Conservation (phyloP, 2,329 filamentous ascomycete species). For the Penicillium verrucosum region DNA sequence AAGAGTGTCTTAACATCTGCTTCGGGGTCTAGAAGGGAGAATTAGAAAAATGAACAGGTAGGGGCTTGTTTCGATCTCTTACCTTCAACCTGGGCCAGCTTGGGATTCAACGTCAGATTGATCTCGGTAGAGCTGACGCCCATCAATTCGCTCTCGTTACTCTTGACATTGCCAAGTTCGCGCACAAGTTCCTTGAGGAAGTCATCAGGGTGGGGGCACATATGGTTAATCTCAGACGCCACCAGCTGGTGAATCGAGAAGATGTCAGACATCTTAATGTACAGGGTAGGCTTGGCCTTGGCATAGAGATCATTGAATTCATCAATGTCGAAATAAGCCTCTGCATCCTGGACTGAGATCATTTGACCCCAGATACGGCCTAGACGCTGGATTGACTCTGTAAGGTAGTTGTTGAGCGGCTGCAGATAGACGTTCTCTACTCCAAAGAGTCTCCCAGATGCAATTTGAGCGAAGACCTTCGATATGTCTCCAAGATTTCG, state of each 20-base stretch:
- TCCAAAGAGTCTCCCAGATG: slow-evolving; percentile 83
- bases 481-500: slow-evolving; percentile 85
- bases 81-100: slow-evolving; percentile 79
- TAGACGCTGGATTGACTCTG: slow-evolving; percentile 77
- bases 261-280: slow-evolving; percentile 97
- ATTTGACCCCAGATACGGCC: slow-evolving; percentile 71
- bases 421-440: slow-evolving; percentile 94
- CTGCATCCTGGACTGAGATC: slow-evolving; percentile 79
- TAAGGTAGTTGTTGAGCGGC: slow-evolving; percentile 87
- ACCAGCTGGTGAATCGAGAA: slow-evolving; percentile 93
- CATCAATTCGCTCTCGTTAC: slow-evolving; percentile 89
- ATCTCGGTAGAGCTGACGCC: slow-evolving; percentile 85
- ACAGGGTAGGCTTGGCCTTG: slow-evolving; percentile 94
- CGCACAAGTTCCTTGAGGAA: slow-evolving; percentile 85
- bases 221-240: slow-evolving; percentile 69
- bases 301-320: slow-evolving; percentile 98
- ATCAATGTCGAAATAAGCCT: slow-evolving; percentile 94
- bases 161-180: slow-evolving; percentile 93
- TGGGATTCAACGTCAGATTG: slow-evolving; percentile 83
- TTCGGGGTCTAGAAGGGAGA: slow-evolving; percentile 66
- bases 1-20: slow-evolving; percentile 88
- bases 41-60: slow-evolving; percentile 7
- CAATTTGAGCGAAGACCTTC: slow-evolving; percentile 86
- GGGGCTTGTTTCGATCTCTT: slow-evolving; percentile 20
- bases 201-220: slow-evolving; percentile 81